Evolutionary conservation across 805 yeast species (phyloP), one percentile per base, ranked within the genome.

Genomic region (Tetrapisispora phaffii): DNA sequence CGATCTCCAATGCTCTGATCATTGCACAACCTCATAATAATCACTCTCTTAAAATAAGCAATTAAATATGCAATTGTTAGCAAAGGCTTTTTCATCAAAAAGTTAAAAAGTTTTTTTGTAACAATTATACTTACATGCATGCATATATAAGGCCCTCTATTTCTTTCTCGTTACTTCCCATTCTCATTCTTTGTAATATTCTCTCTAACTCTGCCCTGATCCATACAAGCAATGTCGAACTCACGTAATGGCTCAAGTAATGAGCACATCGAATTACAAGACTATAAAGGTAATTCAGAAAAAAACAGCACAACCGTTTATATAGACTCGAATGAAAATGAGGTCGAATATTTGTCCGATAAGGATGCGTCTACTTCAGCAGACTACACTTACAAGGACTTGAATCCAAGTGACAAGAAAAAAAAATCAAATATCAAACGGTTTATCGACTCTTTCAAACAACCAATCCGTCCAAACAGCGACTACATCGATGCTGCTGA

Each of bases 361-460:
- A 26, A n/a, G 15, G 34, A 38, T 12, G 12, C 17, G 6, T 7
- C 24, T 16, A 20, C 22, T 2, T 22, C 42, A 2, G 15, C 17
- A 12, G 35, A 31, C 8, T 20, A 13, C 16, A 12, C 17, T 17
- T 16, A 16, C 32, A 26, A 13, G 5, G 26, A 6, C 7, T 12
- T 15, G 17, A 19, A 9, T 9, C 4, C 13, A 6, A 4, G n/a
- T 6, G 31, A n/a, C 12, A 28, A 38, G 23, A 31, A 31, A 16
- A 39, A 33, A 19, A 40, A 37, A 10, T 36, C 46, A 13, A 31
- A 41, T 32, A 23, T 50, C 15, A 37, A 26, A 32, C 35, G 50
- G 28, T 51, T 55, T 28, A 37, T 49, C 21, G 57, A 55, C 33
- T 54, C 58, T 8, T 55, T 55, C 42, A 39, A 23, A 16, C 19